Percentiles rank a stretch among this genome's conserved stretches.
phyloP scores from a whole-genome alignment of 768 basidiomycete genomes.

The Collybia sordida region DNA sequence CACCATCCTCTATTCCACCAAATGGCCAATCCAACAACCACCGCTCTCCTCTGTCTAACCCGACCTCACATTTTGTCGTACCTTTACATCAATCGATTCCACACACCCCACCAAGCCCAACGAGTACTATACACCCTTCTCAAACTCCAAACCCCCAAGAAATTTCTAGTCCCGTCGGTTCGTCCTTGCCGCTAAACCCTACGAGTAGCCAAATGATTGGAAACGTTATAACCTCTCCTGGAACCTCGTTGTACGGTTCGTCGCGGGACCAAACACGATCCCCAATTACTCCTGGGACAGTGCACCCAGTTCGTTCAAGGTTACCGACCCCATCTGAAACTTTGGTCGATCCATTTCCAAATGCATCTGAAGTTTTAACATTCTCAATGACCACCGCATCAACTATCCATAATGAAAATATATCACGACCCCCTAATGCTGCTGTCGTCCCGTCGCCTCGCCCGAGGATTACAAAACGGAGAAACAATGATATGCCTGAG shows the following conservation, averaged over 20 bases:
- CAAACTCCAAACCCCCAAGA: neutral
- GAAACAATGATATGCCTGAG: neutral
- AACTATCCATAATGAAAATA: neutral
- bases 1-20: too few species aligned
- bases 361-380: too few species aligned
- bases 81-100: neutral
- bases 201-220: too few species aligned
- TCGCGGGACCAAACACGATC: too few species aligned
- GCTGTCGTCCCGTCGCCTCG: neutral
- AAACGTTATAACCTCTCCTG: too few species aligned
- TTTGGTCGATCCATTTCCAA: too few species aligned
- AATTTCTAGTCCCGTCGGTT: too few species aligned
- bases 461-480: constrained; percentile 10
- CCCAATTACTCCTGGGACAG: too few species aligned
- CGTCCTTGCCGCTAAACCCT: too few species aligned
- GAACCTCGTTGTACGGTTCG: too few species aligned
- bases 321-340: too few species aligned
- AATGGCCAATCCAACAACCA: neutral
- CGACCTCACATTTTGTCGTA: neutral
- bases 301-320: too few species aligned
- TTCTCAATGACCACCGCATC: neutral
- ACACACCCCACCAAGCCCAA: constrained; percentile 4
- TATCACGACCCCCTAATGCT: neutral
- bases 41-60: constrained; percentile 5
- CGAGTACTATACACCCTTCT: constrained; percentile 3